A percentile compares a stretch with the other conserved stretches of the same genome.
These are phyloP conservation scores for Endogone sp. DNA, from an alignment of 192 early-diverging fungal genomes.

Conservation along the genomic window DNA sequence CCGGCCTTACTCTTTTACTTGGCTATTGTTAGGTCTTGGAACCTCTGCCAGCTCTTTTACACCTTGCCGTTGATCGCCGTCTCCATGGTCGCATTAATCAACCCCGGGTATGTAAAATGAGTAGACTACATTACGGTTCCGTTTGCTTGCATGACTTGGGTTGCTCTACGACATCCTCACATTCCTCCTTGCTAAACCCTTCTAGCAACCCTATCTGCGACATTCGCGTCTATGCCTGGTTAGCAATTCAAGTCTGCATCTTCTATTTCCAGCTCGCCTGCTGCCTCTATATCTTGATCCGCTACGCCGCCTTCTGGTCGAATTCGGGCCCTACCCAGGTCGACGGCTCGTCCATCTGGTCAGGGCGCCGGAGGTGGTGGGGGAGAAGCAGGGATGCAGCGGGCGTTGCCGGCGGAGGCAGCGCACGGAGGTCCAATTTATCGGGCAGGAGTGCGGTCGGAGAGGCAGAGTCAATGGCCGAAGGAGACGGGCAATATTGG, in stretches of 20 bases:
- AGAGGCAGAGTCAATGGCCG: too few species aligned
- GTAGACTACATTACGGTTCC: too few species aligned
- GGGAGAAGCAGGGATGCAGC: too few species aligned
- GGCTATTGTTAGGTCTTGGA: background rate
- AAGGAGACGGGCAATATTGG: too few species aligned
- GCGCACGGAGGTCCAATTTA: too few species aligned
- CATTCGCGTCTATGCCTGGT: slow-evolving; percentile 32
- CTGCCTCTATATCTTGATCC: slow-evolving; percentile 12
- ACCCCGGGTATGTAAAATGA: slow-evolving; percentile 30
- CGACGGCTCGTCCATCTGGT: too few species aligned
- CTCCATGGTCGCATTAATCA: slow-evolving; percentile 19
- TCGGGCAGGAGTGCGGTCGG: too few species aligned
- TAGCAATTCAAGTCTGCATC: slow-evolving; percentile 24
- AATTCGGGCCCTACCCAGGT: slow-evolving; percentile 12
- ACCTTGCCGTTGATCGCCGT: slow-evolving; percentile 28
- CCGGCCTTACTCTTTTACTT: too few species aligned
- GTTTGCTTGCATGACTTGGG: too few species aligned
- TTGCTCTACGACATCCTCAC: background rate
- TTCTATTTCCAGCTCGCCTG: slow-evolving; percentile 6
- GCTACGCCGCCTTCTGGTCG: slow-evolving; percentile 18
- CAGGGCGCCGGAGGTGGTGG: too few species aligned
- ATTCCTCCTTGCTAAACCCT: background rate
- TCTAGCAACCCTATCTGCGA: slow-evolving; percentile 20
- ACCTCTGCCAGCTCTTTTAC: slow-evolving; percentile 7
- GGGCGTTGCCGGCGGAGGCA: too few species aligned